Base-by-base conservation (phyloP, 2,329 filamentous ascomycete genomes). In the Polytolypa hystricis region DNA sequence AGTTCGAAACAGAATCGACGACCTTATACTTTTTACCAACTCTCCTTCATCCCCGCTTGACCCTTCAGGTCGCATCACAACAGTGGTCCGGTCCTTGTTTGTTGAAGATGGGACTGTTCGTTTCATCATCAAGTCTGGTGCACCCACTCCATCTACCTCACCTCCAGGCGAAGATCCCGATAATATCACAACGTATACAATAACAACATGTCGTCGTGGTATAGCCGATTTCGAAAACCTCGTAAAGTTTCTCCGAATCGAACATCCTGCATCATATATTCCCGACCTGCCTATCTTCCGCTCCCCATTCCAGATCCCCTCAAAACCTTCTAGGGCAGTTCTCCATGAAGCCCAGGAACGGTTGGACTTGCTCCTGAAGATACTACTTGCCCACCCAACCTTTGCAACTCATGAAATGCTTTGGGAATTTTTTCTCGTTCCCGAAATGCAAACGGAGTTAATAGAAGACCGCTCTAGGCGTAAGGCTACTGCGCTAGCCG, bases 371-470 rank as follows among this genome's bases (percentile, higher is more conserved):
- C 95, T 96, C 50, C 65, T 98, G 48, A 84, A 84, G 46, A 84
- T 86, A 12, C 71, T 98, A 44, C 70, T 98, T 17, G 71, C 75
- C 6, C 91, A 98, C 53, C 82, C 89, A 3, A 96, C 91, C 0
- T 95, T 98, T 54, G 75, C 85, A 0, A 94, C 84, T 0, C 93
- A 98, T 53, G 91, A 98, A 63, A 85, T 96, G 73, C 71, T 98
- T 2, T 98, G 91, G 93, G 91, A 98, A 51, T 98, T 98, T 62
- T 94, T 98, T 60, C 71, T 98, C 1, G 87, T 98, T 9, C 91
- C 91, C 1, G 91, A 98, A 48, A 76, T 98, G 33, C 84, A 94
- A 54, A 73, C 84, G 0, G 78, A 85, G 14, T 85, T 87, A 74
- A 89, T 96, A 71, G 81, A 84, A 36, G 81, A 93, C 56, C 77